Conservation (phyloP, 345 rosid genomes). For the Brassica juncea region DNA sequence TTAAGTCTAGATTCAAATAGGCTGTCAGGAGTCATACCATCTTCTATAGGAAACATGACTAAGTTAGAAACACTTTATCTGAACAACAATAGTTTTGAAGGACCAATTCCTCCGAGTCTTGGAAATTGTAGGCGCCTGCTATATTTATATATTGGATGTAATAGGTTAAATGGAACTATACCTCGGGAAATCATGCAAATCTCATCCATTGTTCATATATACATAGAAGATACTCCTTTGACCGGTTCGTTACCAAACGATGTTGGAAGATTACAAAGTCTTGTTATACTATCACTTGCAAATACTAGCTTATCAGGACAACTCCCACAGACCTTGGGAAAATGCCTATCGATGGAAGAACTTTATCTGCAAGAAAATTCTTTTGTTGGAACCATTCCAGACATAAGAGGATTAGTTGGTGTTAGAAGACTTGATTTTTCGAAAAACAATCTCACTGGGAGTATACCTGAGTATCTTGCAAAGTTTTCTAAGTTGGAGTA, state of each 20-base stretch:
- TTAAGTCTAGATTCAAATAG: background rate
- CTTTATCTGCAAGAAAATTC: constrained; percentile 19
- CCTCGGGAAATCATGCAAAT: constrained; percentile 13
- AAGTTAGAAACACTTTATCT: background rate
- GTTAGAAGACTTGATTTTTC: constrained; percentile 17
- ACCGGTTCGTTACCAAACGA: constrained; percentile 20
- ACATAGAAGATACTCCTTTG: background rate
- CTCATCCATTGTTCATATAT: background rate
- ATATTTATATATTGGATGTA: background rate
- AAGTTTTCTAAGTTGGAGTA: background rate
- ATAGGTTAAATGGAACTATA: constrained; percentile 20
- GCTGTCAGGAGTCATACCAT: constrained; percentile 27
- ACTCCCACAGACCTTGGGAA: constrained; percentile 4
- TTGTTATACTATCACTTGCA: background rate
- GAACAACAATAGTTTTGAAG: constrained; percentile 17
- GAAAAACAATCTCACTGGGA: constrained; percentile 19
- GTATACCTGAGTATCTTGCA: constrained; percentile 21
- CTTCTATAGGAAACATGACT: constrained; percentile 25
- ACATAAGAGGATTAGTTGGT: constrained; percentile 9
- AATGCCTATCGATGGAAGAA: constrained; percentile 18
- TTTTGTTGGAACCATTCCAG: constrained; percentile 25
- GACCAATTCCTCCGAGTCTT: constrained; percentile 18
- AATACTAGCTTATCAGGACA: constrained; percentile 12
- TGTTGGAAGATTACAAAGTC: constrained; percentile 12
- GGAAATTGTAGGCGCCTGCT: constrained; percentile 3